Evolutionary conservation across 345 rosid genomes (phyloP), one percentile per base, ranked within the genome.

Genomic region (Chamaenerion angustifolium): DNA sequence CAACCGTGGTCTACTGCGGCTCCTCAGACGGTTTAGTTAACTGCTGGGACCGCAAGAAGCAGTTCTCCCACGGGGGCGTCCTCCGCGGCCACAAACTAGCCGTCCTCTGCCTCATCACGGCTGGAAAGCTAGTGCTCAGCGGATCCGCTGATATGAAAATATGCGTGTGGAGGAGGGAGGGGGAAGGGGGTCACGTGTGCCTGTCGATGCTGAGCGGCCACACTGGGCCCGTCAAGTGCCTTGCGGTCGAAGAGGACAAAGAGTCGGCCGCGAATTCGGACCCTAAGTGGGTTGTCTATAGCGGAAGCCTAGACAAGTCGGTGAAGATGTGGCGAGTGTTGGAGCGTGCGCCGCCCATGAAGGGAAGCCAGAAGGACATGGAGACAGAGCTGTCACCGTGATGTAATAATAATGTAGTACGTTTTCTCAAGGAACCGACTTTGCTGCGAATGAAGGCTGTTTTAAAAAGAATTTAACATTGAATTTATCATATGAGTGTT

Each of bases 231-330:
- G 92, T 90, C 3, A 90, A 90, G 77, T 90, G 98, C 65, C 69
- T 86, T 62, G 95, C 96, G 0, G 82, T 56, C 1, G 89, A 76
- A 68, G 77, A 61, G 69, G 95, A 87, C 14, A 60, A 35, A 1
- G 87, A 78, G 14, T 51, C 83, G 0, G 15, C 42, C 4, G 58
- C 76, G 0, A 71, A 55, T 11, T 23, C 27, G 2, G 89, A 76
- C 55, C 63, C 42, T 43, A 60, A 74, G 56, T 90, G 96, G 95
- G 78, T 78, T 21, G 68, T 90, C 63, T 90, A 90, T 52, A 90
- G 98, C 47, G 98, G 96, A 18, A 90, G 98, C 64, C 62, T 90
- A 56, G 96, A 90, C 56, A 83, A 83, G 60, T 83, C 94, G 9
- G 86, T 90, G 50, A 90, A 86, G 61, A 80, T 90, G 71, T 90